These are phyloP conservation scores for Podila epigama DNA, from an alignment of 192 early-diverging fungal genomes.

Conservation along the genomic window DNA sequence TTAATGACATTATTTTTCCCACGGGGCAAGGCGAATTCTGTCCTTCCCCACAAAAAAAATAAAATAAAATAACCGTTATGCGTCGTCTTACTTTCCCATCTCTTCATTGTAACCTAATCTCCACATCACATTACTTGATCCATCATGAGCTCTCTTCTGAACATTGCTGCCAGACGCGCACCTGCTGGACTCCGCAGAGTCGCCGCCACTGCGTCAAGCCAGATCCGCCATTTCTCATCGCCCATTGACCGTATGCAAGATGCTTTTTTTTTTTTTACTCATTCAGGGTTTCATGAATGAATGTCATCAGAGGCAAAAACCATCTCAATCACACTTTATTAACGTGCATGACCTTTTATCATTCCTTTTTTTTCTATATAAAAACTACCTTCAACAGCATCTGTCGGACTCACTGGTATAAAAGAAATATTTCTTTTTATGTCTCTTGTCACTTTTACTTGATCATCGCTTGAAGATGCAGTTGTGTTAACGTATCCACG, in stretches of 20 bases:
- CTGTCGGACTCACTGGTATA: slow-evolving; percentile 36
- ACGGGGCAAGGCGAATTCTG: neutral
- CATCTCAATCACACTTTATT: too few species aligned
- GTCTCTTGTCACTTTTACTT: neutral
- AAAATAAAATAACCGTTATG: neutral
- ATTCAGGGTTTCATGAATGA: neutral
- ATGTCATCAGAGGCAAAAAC: too few species aligned
- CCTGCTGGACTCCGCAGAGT: slow-evolving; percentile 12
- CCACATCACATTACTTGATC: neutral
- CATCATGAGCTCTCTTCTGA: slow-evolving; percentile 29
- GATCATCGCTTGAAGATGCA: neutral
- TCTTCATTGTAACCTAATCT: neutral
- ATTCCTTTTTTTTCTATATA: neutral
- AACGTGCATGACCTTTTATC: neutral
- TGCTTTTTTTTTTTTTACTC: neutral
- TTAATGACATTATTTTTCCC: neutral
- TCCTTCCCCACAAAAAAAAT: neutral
- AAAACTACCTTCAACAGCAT: slow-evolving; percentile 4
- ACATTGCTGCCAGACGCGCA: slow-evolving; percentile 17
- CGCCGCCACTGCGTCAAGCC: slow-evolving; percentile 9
- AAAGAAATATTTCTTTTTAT: neutral
- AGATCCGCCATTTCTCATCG: slow-evolving; percentile 27
- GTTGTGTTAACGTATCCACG: neutral
- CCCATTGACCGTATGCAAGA: slow-evolving; percentile 32
- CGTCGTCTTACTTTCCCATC: neutral